Evolutionary conservation across 306 rosid genomes (phyloP).

Genomic region (Quercus wislizeni): DNA sequence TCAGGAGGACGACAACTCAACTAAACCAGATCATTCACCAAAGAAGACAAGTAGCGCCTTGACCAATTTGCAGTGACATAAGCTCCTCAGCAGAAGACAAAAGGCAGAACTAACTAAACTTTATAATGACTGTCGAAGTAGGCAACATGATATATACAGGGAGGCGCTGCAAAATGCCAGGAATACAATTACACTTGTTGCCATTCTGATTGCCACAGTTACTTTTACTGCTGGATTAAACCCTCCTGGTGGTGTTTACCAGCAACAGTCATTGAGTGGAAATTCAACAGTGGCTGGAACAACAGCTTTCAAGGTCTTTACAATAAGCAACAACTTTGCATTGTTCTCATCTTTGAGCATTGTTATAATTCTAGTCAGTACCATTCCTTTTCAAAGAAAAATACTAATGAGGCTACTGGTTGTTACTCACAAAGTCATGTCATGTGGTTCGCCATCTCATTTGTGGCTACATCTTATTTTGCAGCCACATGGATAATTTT

Average conservation of each 20-base stretch:
- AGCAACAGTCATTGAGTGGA: conserved; percentile 45
- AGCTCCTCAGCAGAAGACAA: conserved; percentile 26
- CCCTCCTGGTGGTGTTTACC: conserved; percentile 65
- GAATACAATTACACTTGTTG: conserved; percentile 54
- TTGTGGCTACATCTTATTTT: conserved; percentile 57
- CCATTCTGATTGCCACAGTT: conserved; percentile 62
- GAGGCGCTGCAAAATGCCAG: conserved; percentile 67
- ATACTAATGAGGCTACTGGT: conserved; percentile 37
- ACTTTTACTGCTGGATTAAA: conserved; percentile 58
- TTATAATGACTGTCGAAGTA: conserved; percentile 11
- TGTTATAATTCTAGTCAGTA: conserved; percentile 64
- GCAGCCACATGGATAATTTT: conserved; percentile 59
- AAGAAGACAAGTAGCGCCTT: background rate
- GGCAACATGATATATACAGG: conserved; percentile 42
- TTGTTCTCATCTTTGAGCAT: conserved; percentile 55
- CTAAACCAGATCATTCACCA: conserved; percentile 6
- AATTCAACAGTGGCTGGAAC: conserved; percentile 29
- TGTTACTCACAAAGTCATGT: conserved; percentile 45
- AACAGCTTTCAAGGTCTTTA: conserved; percentile 56
- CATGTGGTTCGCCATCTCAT: conserved; percentile 73
- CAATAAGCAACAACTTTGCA: conserved; percentile 54
- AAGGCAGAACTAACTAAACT: conserved; percentile 7
- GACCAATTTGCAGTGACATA: conserved; percentile 14
- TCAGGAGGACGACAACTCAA: conserved; percentile 14
- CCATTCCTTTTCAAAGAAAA: conserved; percentile 61